Percentiles rank a stretch among this genome's conserved stretches.
Evolutionary conservation across 2,329 filamentous ascomycete species (phyloP).

Genomic region (Aspergillus intermedius): DNA sequence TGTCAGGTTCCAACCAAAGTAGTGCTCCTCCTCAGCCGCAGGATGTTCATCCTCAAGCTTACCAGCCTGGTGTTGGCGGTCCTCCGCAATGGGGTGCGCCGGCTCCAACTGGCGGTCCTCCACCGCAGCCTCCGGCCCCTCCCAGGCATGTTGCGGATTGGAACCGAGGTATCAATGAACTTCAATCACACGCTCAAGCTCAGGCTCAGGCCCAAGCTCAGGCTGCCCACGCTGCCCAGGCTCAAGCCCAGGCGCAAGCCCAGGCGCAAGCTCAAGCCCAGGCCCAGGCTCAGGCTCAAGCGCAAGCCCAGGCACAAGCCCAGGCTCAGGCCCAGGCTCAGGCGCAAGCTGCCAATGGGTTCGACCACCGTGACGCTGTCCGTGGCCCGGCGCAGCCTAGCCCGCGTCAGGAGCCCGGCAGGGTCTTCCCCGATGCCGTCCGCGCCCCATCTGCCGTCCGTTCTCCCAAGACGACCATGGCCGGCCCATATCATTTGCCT

Average conservation of each 20-base stretch:
- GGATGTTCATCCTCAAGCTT: conserved; percentile 91
- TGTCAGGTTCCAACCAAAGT: conserved; percentile 61
- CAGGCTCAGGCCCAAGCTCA: conserved; percentile 12
- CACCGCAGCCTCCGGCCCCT: conserved; percentile 57
- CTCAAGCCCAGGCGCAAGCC: conserved; percentile 1
- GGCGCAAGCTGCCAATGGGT: conserved; percentile 63
- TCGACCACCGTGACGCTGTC: conserved; percentile 69
- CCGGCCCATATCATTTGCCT: conserved; percentile 47
- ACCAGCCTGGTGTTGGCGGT: conserved; percentile 76
- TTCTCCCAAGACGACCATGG: conserved; percentile 54
- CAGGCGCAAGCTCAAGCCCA: conserved; percentile 4
- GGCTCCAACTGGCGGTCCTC: conserved; percentile 42
- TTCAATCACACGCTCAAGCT: conserved; percentile 53
- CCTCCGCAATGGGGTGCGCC: conserved; percentile 87
- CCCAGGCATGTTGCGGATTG: conserved; percentile 56
- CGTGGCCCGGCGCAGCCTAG: conserved; percentile 65
- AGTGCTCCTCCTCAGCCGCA: conserved; percentile 72
- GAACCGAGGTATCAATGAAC: conserved; percentile 67
- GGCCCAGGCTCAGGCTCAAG: not conserved
- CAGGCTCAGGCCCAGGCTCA: conserved; percentile 17
- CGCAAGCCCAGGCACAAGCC: conserved; percentile 47
- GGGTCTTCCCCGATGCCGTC: conserved; percentile 61
- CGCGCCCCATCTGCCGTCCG: conserved; percentile 51
- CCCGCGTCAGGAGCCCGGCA: conserved; percentile 65
- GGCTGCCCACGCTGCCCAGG: conserved; percentile 3